Evolutionary conservation across 768 basidiomycete species (phyloP).

Genomic region (Jaapia argillacea): DNA sequence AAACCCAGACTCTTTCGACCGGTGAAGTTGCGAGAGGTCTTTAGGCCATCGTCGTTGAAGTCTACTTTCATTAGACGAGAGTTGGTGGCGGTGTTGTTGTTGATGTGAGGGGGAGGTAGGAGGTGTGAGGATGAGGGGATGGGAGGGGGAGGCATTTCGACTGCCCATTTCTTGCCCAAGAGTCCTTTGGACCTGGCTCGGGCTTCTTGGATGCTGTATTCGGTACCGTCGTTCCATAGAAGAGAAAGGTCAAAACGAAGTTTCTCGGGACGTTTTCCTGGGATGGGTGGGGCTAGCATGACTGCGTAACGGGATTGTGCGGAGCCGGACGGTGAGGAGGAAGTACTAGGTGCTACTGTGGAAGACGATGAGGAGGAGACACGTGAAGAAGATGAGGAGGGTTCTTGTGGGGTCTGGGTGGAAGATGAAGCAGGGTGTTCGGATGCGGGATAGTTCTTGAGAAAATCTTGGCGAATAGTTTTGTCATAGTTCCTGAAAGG

Average conservation of each 20-base stretch:
- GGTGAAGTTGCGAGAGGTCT: constrained; percentile 22
- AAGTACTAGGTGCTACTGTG: constrained; percentile 4
- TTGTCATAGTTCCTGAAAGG: constrained; percentile 28
- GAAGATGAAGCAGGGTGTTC: constrained; percentile 24
- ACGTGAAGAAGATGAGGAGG: constrained; percentile 26
- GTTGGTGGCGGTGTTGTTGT: neutral
- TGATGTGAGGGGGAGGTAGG: neutral
- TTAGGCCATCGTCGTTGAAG: constrained; percentile 51
- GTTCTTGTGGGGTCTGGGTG: constrained; percentile 14
- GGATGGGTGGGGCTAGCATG: constrained; percentile 61
- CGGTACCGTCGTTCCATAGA: constrained; percentile 67
- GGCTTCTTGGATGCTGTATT: constrained; percentile 82
- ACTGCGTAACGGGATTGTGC: constrained; percentile 42
- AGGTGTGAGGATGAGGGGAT: constrained; percentile 32
- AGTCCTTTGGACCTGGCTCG: constrained; percentile 76
- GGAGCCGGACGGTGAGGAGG: neutral
- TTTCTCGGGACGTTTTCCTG: constrained; percentile 65
- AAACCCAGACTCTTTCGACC: constrained; percentile 36
- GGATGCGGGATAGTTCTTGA: constrained; percentile 25
- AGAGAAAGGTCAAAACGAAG: constrained; percentile 57
- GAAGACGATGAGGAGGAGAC: constrained; percentile 13
- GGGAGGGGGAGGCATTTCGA: too few relatives aligned
- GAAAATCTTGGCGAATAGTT: too few relatives aligned
- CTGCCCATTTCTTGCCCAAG: constrained; percentile 78
- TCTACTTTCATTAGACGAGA: constrained; percentile 27